Conservation (phyloP, 2,329 filamentous ascomycete genomes). For the Beauveria asiatica region DNA sequence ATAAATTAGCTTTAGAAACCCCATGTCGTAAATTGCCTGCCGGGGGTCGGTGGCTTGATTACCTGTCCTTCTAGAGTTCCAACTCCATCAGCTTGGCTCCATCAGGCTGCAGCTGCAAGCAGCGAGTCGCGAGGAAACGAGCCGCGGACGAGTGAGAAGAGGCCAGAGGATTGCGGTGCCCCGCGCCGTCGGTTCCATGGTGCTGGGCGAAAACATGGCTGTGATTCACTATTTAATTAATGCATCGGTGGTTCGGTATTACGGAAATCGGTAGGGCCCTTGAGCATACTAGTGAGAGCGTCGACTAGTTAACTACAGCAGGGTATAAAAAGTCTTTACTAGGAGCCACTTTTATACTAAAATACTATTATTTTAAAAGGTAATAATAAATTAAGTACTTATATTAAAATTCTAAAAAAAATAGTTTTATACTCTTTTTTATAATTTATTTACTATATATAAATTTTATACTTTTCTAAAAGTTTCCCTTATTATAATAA, state of each 20-base stretch:
- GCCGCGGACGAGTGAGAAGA: neutral
- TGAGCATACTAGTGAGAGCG: neutral
- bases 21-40: constrained; percentile 1
- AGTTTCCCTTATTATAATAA: no score
- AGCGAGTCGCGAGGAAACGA: neutral
- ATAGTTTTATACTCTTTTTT: no score
- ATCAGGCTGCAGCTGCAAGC: neutral
- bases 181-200: neutral
- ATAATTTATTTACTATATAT: no score
- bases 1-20: neutral
- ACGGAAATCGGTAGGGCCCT: neutral
- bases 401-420: no score
- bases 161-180: neutral
- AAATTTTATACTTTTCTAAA: no score
- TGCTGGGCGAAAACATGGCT: neutral
- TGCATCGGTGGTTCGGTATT: neutral
- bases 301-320: no score
- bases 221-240: neutral
- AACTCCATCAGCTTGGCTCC: neutral
- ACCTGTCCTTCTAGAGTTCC: neutral
- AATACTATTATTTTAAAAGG: no score
- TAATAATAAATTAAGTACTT: no score
- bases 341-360: no score
- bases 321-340: no score
- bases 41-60: neutral